Percentiles rank a stretch among this genome's conserved stretches.
Evolutionary conservation across 352 stramenopile genomes (phyloP).

Genomic region (Pythium vanterpoolii): DNA sequence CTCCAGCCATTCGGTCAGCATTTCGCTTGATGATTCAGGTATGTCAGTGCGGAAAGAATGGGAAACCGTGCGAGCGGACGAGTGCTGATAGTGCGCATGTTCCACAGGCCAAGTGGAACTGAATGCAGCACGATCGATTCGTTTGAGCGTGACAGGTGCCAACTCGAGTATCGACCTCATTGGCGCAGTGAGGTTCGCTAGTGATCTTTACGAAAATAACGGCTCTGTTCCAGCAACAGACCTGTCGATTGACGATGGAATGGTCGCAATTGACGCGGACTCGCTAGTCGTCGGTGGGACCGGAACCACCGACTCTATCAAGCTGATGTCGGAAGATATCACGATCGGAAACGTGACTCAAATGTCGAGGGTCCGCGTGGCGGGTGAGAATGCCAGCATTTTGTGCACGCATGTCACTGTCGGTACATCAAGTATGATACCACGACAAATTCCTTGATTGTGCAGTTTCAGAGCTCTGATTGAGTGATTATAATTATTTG

Average conservation of each 20-base stretch:
- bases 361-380: not conserved
- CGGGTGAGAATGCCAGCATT: constrained; percentile 5
- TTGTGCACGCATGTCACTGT: not conserved
- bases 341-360: constrained; percentile 15
- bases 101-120: constrained; percentile 11
- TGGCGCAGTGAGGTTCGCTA: constrained; percentile 14
- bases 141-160: not conserved
- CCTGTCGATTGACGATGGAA: constrained; percentile 8
- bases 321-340: constrained; percentile 10
- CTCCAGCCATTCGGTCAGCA: not conserved
- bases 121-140: constrained; percentile 9
- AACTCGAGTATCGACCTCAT: constrained; percentile 13
- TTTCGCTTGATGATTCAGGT: constrained; percentile 10
- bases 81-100: not conserved
- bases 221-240: not conserved
- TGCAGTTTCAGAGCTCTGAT: not conserved
- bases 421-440: constrained; percentile 7
- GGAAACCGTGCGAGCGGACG: not conserved
- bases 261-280: constrained; percentile 12
- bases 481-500: not conserved
- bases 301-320: constrained; percentile 8
- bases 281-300: constrained; percentile 16
- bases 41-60: no score
- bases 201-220: not conserved
- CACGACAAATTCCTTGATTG: not conserved